phyloP scores from a whole-genome alignment of 768 basidiomycete species.

The Tricholoma terreum region DNA sequence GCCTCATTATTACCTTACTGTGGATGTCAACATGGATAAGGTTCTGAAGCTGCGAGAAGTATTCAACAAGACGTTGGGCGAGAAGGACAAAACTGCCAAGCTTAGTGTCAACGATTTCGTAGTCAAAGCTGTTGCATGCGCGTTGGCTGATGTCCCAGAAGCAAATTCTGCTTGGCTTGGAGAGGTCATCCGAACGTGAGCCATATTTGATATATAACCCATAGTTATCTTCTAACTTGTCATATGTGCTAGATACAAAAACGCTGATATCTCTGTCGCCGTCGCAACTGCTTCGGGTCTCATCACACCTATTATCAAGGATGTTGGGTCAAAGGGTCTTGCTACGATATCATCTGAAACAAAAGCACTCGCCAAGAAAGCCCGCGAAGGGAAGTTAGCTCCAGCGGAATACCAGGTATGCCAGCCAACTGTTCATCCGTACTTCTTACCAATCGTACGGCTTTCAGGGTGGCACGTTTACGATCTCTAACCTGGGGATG shows the following conservation, averaged over 20 bases:
- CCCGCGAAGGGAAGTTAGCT: slow-evolving; percentile 92
- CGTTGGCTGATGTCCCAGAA: slow-evolving; percentile 92
- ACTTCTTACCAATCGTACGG: not conserved
- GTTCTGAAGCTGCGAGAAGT: slow-evolving; percentile 90
- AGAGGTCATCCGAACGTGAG: slow-evolving; percentile 92
- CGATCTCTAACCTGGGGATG: slow-evolving; percentile 99
- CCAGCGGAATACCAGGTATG: slow-evolving; percentile 93
- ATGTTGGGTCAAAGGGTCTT: slow-evolving; percentile 90
- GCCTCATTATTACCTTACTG: slow-evolving; percentile 97
- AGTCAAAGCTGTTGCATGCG: slow-evolving; percentile 90
- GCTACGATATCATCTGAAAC: slow-evolving; percentile 90
- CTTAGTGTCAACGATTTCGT: slow-evolving; percentile 98
- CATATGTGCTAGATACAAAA: slow-evolving; percentile 68
- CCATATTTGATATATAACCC: slow-evolving; percentile 7
- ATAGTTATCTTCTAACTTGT: slow-evolving; percentile 1
- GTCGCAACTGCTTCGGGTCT: slow-evolving; percentile 95
- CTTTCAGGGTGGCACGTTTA: slow-evolving; percentile 90
- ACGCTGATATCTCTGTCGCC: slow-evolving; percentile 95
- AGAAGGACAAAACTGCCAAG: slow-evolving; percentile 89
- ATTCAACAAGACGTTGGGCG: slow-evolving; percentile 86
- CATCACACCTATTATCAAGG: slow-evolving; percentile 96
- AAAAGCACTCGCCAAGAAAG: slow-evolving; percentile 91
- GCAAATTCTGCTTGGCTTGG: slow-evolving; percentile 98
- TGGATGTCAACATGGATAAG: slow-evolving; percentile 96
- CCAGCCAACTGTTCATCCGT: not conserved